These are phyloP conservation scores for Cladophialophora yegresii DNA, from an alignment of 2,329 filamentous ascomycete species.

Conservation along the genomic window DNA sequence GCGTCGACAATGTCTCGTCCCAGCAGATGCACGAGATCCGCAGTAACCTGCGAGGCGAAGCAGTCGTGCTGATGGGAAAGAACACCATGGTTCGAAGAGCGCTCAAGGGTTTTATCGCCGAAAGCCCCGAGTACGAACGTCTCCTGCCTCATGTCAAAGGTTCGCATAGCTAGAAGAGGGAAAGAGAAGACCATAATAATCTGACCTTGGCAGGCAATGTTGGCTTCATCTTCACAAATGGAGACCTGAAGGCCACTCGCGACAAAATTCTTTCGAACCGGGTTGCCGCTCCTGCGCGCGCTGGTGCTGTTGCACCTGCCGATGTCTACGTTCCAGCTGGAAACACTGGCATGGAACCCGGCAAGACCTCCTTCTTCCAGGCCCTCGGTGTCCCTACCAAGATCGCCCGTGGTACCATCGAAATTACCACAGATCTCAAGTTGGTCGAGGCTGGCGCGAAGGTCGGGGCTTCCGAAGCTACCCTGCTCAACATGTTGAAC, in stretches of 20 bases:
- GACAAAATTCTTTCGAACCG: constrained; percentile 95
- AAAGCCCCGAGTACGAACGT: constrained; percentile 96
- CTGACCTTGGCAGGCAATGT: constrained; percentile 67
- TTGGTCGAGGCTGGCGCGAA: constrained; percentile 89
- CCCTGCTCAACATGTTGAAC: constrained; percentile 99
- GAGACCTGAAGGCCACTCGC: constrained; percentile 85
- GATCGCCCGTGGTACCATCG: constrained; percentile 99
- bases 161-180: constrained; percentile 37
- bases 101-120: constrained; percentile 87
- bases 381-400: constrained; percentile 99
- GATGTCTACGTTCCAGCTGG: constrained; percentile 96
- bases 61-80: constrained; percentile 98
- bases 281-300: constrained; percentile 95
- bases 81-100: constrained; percentile 99
- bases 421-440: constrained; percentile 98
- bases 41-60: constrained; percentile 82
- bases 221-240: constrained; percentile 99
- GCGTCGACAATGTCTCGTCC: constrained; percentile 90
- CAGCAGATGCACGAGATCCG: constrained; percentile 99
- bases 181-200: constrained; percentile 12
- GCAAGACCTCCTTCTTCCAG: constrained; percentile 99
- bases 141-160: constrained; percentile 92
- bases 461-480: constrained; percentile 98
- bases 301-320: constrained; percentile 87
- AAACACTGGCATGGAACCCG: constrained; percentile 99